phyloP scores from a whole-genome alignment of 1,284 basidiomycete genomes.

The Ustilago loliicola region DNA sequence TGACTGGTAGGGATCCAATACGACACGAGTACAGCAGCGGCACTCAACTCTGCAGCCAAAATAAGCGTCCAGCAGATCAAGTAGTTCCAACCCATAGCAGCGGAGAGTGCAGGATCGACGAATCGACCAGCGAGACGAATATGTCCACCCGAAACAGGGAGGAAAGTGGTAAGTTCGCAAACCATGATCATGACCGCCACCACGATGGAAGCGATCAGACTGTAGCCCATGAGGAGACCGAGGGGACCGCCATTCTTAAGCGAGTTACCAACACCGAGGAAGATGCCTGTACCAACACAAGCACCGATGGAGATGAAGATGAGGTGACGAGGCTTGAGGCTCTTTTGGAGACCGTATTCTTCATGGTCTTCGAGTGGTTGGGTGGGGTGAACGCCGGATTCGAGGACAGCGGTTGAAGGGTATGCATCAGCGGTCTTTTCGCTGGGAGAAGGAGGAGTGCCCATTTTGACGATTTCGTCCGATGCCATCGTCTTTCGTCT shows the following conservation, averaged over 20 bases:
- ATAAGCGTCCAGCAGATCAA: conserved; percentile 70
- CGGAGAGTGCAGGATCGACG: conserved; percentile 80
- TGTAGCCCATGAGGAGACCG: conserved; percentile 68
- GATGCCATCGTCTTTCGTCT: too few species aligned
- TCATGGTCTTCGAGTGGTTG: conserved; percentile 24
- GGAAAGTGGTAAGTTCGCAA: conserved; percentile 73
- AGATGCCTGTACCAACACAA: conserved; percentile 70
- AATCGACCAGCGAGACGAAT: conserved; percentile 84
- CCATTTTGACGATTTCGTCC: conserved; percentile 8
- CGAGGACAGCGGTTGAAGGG: conserved; percentile 10
- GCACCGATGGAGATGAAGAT: conserved; percentile 35
- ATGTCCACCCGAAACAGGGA: conserved; percentile 78
- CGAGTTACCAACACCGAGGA: conserved; percentile 80
- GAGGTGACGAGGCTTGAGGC: conserved; percentile 31
- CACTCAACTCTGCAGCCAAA: conserved; percentile 82
- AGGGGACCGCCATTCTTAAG: conserved; percentile 72
- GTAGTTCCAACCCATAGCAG: conserved; percentile 79
- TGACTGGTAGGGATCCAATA: conserved; percentile 74
- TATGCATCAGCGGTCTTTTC: conserved; percentile 6
- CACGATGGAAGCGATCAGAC: conserved; percentile 59
- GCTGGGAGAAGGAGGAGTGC: conserved; percentile 12
- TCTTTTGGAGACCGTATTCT: conserved; percentile 71
- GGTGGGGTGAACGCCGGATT: conserved; percentile 3
- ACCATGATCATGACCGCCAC: conserved; percentile 69
- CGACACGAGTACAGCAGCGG: conserved; percentile 80